Evolutionary conservation across 2,329 filamentous ascomycete species (phyloP).

Genomic region (Nakataea oryzae): DNA sequence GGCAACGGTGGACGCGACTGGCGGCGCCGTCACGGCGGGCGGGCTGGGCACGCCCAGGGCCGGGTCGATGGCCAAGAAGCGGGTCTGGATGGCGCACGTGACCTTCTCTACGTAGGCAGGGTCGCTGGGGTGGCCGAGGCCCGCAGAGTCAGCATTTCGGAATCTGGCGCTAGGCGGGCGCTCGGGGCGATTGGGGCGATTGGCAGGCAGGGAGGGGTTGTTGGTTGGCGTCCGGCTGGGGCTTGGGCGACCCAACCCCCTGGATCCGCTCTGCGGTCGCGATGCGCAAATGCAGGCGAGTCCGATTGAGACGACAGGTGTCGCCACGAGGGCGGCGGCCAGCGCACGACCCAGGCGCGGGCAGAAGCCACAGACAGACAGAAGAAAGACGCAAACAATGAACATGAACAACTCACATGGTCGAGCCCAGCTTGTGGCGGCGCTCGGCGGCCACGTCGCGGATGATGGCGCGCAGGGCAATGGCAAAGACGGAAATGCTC

Average conservation of each 20-base stretch:
- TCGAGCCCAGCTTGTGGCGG: background rate
- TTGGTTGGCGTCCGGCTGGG: background rate
- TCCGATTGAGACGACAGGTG: background rate
- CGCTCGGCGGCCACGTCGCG: background rate
- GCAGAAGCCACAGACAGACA: background rate
- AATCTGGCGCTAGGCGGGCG: background rate
- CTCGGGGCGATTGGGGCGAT: too few relatives aligned
- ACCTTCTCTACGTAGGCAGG: background rate
- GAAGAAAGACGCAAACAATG: background rate
- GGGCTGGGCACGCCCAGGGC: background rate
- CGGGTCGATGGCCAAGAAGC: background rate
- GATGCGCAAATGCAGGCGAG: background rate
- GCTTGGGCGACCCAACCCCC: background rate
- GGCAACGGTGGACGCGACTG: too few relatives aligned
- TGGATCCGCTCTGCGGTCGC: background rate
- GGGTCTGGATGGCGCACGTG: background rate
- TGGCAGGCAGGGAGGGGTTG: background rate
- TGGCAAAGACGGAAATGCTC: background rate
- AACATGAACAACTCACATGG: background rate
- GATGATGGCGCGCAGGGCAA: background rate
- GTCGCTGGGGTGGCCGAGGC: background rate
- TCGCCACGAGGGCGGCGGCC: background rate
- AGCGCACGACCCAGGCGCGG: too few relatives aligned
- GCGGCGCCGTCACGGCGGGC: too few relatives aligned
- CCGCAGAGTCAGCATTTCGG: background rate